Evolutionary conservation across 2,329 filamentous ascomycete species (phyloP).

Genomic region (Cladosporium sp.): DNA sequence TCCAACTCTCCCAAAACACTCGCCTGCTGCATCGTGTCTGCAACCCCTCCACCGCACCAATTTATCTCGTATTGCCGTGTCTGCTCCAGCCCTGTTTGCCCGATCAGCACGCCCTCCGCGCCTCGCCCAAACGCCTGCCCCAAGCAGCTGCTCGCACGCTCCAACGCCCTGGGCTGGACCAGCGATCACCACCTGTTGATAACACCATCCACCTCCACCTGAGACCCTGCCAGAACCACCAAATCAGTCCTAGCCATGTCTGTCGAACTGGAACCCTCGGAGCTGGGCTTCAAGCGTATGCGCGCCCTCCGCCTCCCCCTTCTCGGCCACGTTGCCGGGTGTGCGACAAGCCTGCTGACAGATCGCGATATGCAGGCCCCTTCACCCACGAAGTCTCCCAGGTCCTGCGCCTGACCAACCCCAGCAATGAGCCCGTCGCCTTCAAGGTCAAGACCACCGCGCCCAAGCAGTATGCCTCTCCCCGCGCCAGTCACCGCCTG

Average conservation of each 20-base stretch:
- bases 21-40: no score
- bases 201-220: not conserved
- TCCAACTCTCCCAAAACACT: no score
- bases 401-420: conserved; percentile 53
- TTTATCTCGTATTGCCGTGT: no score
- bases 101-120: no score
- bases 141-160: conserved; percentile 1
- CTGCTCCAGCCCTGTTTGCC: no score
- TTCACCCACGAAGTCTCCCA: conserved; percentile 61
- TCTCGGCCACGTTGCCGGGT: conserved; percentile 2
- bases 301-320: conserved; percentile 18
- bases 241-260: conserved; percentile 59
- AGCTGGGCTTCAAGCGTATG: conserved; percentile 91
- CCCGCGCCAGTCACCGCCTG: not conserved
- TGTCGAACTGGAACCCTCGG: conserved; percentile 83
- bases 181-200: not conserved
- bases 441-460: conserved; percentile 96
- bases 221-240: not conserved
- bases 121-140: no score
- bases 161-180: not conserved
- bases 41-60: no score
- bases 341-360: conserved; percentile 1
- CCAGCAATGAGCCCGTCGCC: conserved; percentile 52
- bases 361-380: conserved; percentile 41
- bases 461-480: conserved; percentile 80